These are phyloP conservation scores for Fusarium sp. DNA, from an alignment of 2,329 filamentous ascomycete genomes.

Conservation along the genomic window DNA sequence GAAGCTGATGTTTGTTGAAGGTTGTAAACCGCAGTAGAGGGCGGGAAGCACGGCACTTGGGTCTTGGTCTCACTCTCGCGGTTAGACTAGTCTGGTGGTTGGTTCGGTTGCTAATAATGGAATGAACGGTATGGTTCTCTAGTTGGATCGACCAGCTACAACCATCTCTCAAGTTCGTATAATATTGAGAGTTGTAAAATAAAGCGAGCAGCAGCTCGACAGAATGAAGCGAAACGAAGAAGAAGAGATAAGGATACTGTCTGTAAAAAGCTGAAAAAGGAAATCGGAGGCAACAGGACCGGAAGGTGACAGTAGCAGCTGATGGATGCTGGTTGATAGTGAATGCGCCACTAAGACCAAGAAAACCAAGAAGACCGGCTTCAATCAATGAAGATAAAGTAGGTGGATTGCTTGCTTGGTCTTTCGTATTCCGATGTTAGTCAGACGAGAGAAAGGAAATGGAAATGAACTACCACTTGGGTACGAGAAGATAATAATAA, in stretches of 20 bases:
- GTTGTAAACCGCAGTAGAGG: constrained; percentile 5
- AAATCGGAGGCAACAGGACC: constrained; percentile 20
- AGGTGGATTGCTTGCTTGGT: constrained; percentile 5
- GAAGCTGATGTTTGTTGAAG: constrained; percentile 17
- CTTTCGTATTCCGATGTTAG: constrained; percentile 22
- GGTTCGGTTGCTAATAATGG: constrained; percentile 36
- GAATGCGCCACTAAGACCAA: constrained; percentile 31
- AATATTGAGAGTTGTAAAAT: constrained; percentile 8
- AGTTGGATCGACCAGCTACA: constrained; percentile 37
- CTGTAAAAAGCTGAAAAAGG: constrained; percentile 10
- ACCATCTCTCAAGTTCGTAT: constrained; percentile 42
- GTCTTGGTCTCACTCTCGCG: constrained; percentile 23
- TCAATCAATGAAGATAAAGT: constrained; percentile 25
- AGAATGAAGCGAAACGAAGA: constrained; percentile 6
- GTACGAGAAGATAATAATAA: constrained; percentile 20
- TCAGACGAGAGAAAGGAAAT: constrained; percentile 19
- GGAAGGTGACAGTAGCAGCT: constrained; percentile 30
- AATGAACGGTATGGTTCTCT: constrained; percentile 25
- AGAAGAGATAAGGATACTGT: background rate
- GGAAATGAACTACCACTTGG: constrained; percentile 38
- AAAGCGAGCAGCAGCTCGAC: constrained; percentile 27
- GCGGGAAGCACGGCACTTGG: constrained; percentile 25
- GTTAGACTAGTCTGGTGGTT: constrained; percentile 33
- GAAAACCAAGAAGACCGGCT: constrained; percentile 45
- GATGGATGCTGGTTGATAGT: constrained; percentile 36